A percentile compares a stretch with the other conserved stretches of the same genome.
These are phyloP conservation scores for Entelexis paramagnoliae DNA, from an alignment of 1,139 yeast species.

Conservation along the genomic window DNA sequence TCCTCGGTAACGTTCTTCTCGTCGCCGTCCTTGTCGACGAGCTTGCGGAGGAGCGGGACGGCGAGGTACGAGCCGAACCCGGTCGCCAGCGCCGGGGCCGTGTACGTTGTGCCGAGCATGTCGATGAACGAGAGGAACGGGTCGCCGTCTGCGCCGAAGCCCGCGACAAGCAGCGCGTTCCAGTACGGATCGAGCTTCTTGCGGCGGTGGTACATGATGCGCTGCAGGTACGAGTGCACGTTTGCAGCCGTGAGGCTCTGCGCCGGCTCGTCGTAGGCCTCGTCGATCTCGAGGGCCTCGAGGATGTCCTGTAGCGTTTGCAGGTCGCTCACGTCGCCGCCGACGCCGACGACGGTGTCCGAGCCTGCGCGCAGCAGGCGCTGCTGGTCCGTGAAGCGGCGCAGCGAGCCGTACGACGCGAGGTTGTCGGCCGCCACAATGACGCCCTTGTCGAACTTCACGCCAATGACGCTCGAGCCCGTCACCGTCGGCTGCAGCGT, in stretches of 20 bases:
- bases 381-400: conserved; percentile 76
- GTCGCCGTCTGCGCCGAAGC: conserved; percentile 57
- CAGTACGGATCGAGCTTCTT: conserved; percentile 91
- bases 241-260: conserved; percentile 64
- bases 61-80: conserved; percentile 97
- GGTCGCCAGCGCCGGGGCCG: conserved; percentile 83
- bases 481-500: conserved; percentile 94
- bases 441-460: conserved; percentile 83
- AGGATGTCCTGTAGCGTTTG: conserved; percentile 69
- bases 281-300: conserved; percentile 69
- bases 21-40: conserved; percentile 71
- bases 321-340: conserved; percentile 92
- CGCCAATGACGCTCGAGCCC: conserved; percentile 88
- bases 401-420: conserved; percentile 84
- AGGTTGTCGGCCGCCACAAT: conserved; percentile 91
- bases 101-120: conserved; percentile 80
- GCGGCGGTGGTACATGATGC: conserved; percentile 78
- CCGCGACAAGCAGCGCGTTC: conserved; percentile 91
- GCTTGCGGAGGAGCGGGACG: conserved; percentile 75
- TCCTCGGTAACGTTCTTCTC: conserved; percentile 54
- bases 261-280: conserved; percentile 72
- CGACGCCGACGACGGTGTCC: conserved; percentile 80
- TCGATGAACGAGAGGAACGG: conserved; percentile 75
- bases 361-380: conserved; percentile 74
- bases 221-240: conserved; percentile 76